phyloP scores from a whole-genome alignment of 23 red algal genomes.

The Gracilariopsis chorda region DNA sequence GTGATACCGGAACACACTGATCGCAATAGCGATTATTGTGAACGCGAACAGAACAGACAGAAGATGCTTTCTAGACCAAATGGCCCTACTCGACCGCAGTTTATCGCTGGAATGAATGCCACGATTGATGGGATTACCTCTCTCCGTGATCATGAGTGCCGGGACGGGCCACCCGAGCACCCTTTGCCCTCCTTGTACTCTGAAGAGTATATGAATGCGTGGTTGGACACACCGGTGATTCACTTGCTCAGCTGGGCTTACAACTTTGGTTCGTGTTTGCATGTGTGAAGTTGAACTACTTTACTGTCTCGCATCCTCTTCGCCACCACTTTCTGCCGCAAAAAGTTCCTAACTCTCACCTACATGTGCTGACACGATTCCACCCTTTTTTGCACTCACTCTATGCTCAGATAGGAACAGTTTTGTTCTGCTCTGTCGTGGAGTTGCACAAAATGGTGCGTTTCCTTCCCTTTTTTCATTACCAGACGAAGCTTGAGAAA shows the following conservation, averaged over 20 bases:
- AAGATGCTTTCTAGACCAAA: neutral
- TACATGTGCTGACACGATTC: too few species aligned
- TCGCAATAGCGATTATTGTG: neutral
- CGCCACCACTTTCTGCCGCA: too few species aligned
- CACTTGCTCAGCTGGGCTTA: neutral
- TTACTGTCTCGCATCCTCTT: too few species aligned
- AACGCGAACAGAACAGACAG: neutral
- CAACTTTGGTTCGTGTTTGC: neutral
- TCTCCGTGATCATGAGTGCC: neutral
- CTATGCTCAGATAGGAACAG: too few species aligned
- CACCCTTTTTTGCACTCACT: too few species aligned
- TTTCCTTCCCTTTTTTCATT: too few species aligned
- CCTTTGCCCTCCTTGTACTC: neutral
- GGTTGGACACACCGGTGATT: neutral
- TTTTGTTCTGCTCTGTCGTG: too few species aligned
- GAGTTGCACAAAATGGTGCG: too few species aligned
- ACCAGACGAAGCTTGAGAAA: too few species aligned
- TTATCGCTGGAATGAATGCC: neutral
- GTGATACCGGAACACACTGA: neutral
- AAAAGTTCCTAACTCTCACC: too few species aligned
- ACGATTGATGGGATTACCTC: neutral
- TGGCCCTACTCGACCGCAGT: neutral
- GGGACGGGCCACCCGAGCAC: neutral
- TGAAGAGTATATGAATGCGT: neutral
- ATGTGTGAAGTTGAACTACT: too few species aligned